Evolutionary conservation across 1,139 yeast genomes (phyloP).

Genomic region (Suhomyces taliae): DNA sequence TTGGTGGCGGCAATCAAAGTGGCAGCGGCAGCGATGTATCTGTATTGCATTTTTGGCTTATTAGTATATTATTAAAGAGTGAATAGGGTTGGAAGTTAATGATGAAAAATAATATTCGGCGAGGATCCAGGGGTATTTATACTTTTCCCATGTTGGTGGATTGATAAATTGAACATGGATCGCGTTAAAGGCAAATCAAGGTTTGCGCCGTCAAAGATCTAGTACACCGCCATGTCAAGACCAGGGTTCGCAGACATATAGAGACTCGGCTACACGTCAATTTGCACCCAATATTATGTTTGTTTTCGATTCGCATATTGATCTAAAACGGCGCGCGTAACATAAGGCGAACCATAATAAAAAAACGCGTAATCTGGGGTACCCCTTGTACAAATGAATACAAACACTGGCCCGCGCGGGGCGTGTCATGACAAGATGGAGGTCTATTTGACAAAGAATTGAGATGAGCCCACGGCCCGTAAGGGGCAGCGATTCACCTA

Average conservation of each 20-base stretch:
- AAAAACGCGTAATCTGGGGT: background rate
- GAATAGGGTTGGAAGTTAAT: constrained; percentile 14
- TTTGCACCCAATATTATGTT: constrained; percentile 1
- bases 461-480: background rate
- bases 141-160: constrained; percentile 2
- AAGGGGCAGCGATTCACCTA: background rate
- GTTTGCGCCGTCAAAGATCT: background rate
- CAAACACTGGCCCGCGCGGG: background rate
- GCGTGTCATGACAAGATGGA: background rate
- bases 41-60: constrained; percentile 31
- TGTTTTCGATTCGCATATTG: constrained; percentile 1
- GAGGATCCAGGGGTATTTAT: constrained; percentile 6
- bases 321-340: background rate
- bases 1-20: constrained; percentile 24
- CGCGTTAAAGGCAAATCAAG: background rate
- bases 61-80: constrained; percentile 9
- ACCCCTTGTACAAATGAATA: background rate
- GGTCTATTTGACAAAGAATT: background rate
- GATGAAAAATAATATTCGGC: background rate
- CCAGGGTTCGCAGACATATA: constrained; percentile 1
- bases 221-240: background rate
- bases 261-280: constrained; percentile 1
- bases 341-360: background rate
- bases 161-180: background rate
- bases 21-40: constrained; percentile 32